Evolutionary conservation across 1,139 yeast genomes (phyloP).

Genomic region (Arxiozyma slooffiae): DNA sequence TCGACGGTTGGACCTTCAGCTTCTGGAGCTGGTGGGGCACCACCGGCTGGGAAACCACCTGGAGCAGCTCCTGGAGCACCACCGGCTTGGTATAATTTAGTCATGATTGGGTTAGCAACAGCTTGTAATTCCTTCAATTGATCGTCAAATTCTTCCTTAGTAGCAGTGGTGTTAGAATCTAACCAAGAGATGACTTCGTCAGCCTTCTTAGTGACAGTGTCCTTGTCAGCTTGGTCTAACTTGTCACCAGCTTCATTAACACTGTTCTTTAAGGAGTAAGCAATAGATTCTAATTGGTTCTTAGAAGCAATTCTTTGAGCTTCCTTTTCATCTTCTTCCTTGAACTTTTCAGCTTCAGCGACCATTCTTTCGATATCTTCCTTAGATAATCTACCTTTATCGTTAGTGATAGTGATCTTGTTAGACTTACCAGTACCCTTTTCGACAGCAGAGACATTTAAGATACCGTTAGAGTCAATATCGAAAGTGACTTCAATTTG

Average conservation of each 20-base stretch:
- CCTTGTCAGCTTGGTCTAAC: slow-evolving; percentile 71
- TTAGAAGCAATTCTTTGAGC: slow-evolving; percentile 67
- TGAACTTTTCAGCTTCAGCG: slow-evolving; percentile 78
- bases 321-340: slow-evolving; percentile 78
- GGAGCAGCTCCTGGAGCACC: slow-evolving; percentile 60
- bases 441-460: slow-evolving; percentile 88
- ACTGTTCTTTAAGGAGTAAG: slow-evolving; percentile 81
- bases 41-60: slow-evolving; percentile 56
- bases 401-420: slow-evolving; percentile 81
- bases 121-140: slow-evolving; percentile 91
- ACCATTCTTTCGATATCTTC: slow-evolving; percentile 95
- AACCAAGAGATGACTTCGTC: slow-evolving; percentile 82
- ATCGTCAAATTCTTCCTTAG: slow-evolving; percentile 79
- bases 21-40: slow-evolving; percentile 58
- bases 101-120: slow-evolving; percentile 88
- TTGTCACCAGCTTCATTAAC: slow-evolving; percentile 73
- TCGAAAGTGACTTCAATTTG: slow-evolving; percentile 91
- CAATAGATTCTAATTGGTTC: slow-evolving; percentile 88
- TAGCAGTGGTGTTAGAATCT: slow-evolving; percentile 78
- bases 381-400: slow-evolving; percentile 91
- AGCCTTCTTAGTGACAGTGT: slow-evolving; percentile 71
- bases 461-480: slow-evolving; percentile 86
- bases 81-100: slow-evolving; percentile 79
- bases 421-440: slow-evolving; percentile 78
- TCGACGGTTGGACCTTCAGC: slow-evolving; percentile 87